Evolutionary conservation across 441 rosid genomes (phyloP), one percentile per base, ranked within the genome.

Genomic region (Croton laevigatus): DNA sequence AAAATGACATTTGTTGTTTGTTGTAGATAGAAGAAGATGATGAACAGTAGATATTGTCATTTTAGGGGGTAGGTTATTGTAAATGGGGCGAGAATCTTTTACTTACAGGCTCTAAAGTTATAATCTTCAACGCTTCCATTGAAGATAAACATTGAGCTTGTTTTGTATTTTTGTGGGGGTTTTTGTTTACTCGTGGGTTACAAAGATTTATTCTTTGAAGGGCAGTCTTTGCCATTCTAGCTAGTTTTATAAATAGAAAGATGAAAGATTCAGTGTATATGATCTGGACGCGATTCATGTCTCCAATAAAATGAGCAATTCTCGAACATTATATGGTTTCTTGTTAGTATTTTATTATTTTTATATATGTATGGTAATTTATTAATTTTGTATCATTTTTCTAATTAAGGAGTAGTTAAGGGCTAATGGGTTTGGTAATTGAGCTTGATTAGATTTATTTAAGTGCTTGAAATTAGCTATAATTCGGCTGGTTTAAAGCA

Each of bases 51-150:
- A 20, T 27, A 68, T 51, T 67, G 61, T 42, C 20, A 19, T 48
- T 38, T 37, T 60, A 2, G 32, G 32, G 69, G 69, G 75, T 61
- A n/a, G 45, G 23, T 45, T 69, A 10, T 40, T 79, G 75, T 76
- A 74, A 77, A 74, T 69, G 76, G 70, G 11, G 12, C 64, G 48
- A 63, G 79, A 76, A 49, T 70, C 71, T 76, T 59, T 27, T 27
- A 27, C 2, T 27, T 42, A 51, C 76, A 57, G 59, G 77, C 72
- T 3, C 32, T 27, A 27, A 42, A 54, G n/a, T 13, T 64, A 17
- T 64, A 48, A 77, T 85, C 82, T 85, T 85, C 84, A 79, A 82
- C 59, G 7, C 71, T 55, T 82, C 57, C 73, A 66, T 81, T 85
- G 88, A 79, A 85, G 83, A 71, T 52, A 6, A 53, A 6, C 54